Base-by-base conservation (phyloP, 257 asterid species). In the Mentha longifolia region DNA sequence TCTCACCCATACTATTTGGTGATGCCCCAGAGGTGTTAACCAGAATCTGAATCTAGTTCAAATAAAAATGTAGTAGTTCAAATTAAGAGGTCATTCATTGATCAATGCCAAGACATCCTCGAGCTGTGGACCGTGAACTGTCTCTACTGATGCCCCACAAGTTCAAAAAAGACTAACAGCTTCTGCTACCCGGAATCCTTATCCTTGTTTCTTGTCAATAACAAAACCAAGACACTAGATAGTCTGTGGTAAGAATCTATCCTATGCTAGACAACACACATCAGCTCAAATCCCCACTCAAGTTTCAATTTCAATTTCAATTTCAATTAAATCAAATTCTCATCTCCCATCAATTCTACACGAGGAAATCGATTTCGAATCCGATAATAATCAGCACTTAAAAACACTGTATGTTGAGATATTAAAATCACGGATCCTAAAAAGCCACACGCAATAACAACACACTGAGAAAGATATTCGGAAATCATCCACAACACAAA, bases 341-440 rank as follows among this genome's bases (percentile, higher is more conserved):
- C 30, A 41, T 47, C 22, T 19, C 67, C 67, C 52, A 35, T 31
- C 61, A 49, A 69, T 65, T 30, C 43, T 61, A 41, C 57, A 17
- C 60, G 19, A 19, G 42, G 19, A 46, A 42, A 31, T 61, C 73
- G 45, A 62, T 42, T 56, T 49, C 50, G 31, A 68, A 46, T 19
- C 61, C 9, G 72, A 57, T 25, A 65, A 17, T 20, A 39, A 50
- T 61, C 11, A 51, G 10, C 63, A 61, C 47, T 61, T 1, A 1
- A 39, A 3, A 28, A 35, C 39, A 20, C 45, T 41, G 37, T 35
- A 31, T 9, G 64, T n/a, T 35, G 5, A 57, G 19, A 65, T 7
- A 41, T 30, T 28, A 9, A 71, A 60, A 74, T 41, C 59, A 45
- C 68, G 61, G 65, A 73, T 79, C 80, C 49, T 61, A 42, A 56